These are phyloP conservation scores for Pestalotiopsis sp. DNA, from an alignment of 2,329 filamentous ascomycete species.

Conservation along the genomic window DNA sequence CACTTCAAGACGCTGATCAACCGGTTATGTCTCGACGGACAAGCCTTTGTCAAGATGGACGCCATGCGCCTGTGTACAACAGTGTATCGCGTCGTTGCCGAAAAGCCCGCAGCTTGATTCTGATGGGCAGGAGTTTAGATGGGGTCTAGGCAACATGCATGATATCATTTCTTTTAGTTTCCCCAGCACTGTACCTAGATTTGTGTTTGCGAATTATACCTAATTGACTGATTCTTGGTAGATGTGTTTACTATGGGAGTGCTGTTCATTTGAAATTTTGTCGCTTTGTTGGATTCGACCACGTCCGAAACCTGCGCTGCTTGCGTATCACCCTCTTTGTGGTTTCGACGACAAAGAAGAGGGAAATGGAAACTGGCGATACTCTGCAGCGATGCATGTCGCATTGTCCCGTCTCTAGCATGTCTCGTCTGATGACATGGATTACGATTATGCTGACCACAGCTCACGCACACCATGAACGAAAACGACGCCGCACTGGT, in stretches of 20 bases:
- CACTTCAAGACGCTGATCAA: constrained; percentile 58
- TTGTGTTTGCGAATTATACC: not conserved
- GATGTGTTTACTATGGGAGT: too few species aligned
- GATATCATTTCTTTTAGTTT: not conserved
- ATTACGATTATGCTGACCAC: too few species aligned
- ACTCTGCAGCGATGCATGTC: too few species aligned
- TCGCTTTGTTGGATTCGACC: not conserved
- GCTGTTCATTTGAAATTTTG: not conserved
- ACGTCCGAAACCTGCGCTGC: not conserved
- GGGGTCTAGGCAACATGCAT: not conserved
- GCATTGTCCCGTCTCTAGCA: too few species aligned
- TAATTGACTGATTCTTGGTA: not conserved
- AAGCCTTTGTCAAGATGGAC: constrained; percentile 60
- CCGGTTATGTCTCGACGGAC: constrained; percentile 53
- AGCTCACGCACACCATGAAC: not conserved
- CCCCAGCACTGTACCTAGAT: not conserved
- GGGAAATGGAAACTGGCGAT: not conserved
- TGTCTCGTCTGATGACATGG: too few species aligned
- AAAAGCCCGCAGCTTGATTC: constrained; percentile 38
- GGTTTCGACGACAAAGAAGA: not conserved
- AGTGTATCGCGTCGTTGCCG: constrained; percentile 54
- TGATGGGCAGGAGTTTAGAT: not conserved
- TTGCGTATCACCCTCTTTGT: not conserved
- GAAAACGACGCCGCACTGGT: not conserved
- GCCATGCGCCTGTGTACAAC: constrained; percentile 53